Evolutionary conservation across 2,329 filamentous ascomycete genomes (phyloP), one percentile per base, ranked within the genome.

Genomic region (Colletotrichum sp.): DNA sequence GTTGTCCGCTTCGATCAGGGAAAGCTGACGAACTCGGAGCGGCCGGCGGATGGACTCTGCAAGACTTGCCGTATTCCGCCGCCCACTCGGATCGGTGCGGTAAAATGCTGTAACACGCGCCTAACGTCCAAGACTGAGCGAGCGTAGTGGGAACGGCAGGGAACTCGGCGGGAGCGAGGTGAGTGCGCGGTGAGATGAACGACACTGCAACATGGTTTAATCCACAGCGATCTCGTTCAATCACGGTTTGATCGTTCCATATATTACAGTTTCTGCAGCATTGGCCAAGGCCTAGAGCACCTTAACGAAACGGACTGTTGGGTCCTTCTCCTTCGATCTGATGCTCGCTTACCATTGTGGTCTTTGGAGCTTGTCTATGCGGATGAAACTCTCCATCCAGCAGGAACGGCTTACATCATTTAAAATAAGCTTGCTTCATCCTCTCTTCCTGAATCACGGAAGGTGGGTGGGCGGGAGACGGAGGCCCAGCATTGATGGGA

Each of bases 11-110:
- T n/a, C 10, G 18, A 43, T 28, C 10, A 18, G 12, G 48, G 26
- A 38, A 36, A 24, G 5, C 28, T 43, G 32, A 24, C 30, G 56
- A 34, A 38, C 21, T 32, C 43, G 43, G 58, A 65, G 48, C 56
- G 15, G 56, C 64, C 48, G 64, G 34, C 38, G 32, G 38, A 58
- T 16, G 34, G 67, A 48, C 30, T 34, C n/a, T 34, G 26, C 26
- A 15, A 38, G 16, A 26, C 16, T 52, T 52, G 43, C 24, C 34
- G n/a, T 38, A 43, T 48, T 16, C n/a, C 18, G 16, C 26, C 43
- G 30, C 60, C 34, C 43, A 75, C 62, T 62, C 26, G 69, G 62
- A 62, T 58, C 69, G 43, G 56, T 75, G 38, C 73, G 69, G 38
- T 6, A n/a, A 24, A 62, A 38, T 64, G 66, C 58, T 58, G 62